Conservation (phyloP, 108 stramenopile genomes). For the Pseudonitzschia delicatissima region DNA sequence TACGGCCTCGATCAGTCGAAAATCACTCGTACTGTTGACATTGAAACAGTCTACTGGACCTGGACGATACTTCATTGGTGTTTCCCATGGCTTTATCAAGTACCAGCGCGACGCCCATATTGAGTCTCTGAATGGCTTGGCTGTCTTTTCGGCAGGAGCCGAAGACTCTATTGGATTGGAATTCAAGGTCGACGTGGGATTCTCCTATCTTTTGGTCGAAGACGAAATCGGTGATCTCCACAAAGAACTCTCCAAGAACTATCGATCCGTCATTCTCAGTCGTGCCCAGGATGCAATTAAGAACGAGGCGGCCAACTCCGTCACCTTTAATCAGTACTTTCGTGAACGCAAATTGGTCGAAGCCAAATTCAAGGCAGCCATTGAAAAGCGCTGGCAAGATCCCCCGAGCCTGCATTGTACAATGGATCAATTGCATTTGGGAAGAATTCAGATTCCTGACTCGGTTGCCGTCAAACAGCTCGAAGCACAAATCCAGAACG, state of each 20-base stretch:
- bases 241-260: conserved; percentile 35
- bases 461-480: conserved; percentile 47
- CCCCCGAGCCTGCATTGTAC: conserved; percentile 33
- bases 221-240: conserved; percentile 51
- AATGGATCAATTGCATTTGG: conserved; percentile 56
- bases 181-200: conserved; percentile 43
- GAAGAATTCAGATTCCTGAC: conserved; percentile 43
- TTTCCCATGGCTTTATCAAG: conserved; percentile 35
- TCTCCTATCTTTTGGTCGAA: conserved; percentile 39
- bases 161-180: conserved; percentile 43
- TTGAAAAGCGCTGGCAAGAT: conserved; percentile 40
- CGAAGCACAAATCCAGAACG: conserved; percentile 41
- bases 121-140: conserved; percentile 19
- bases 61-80: conserved; percentile 43
- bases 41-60: conserved; percentile 27
- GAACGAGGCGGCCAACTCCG: conserved; percentile 33
- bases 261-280: conserved; percentile 30
- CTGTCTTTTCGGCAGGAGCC: conserved; percentile 37
- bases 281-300: conserved; percentile 50
- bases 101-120: conserved; percentile 54
- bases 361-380: conserved; percentile 32
- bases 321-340: conserved; percentile 45
- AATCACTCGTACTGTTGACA: conserved; percentile 38
- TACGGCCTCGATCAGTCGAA: conserved; percentile 44
- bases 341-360: conserved; percentile 38